Conservation (phyloP, 1,139 yeast species). For the Candida pseudoviswanathii region DNA sequence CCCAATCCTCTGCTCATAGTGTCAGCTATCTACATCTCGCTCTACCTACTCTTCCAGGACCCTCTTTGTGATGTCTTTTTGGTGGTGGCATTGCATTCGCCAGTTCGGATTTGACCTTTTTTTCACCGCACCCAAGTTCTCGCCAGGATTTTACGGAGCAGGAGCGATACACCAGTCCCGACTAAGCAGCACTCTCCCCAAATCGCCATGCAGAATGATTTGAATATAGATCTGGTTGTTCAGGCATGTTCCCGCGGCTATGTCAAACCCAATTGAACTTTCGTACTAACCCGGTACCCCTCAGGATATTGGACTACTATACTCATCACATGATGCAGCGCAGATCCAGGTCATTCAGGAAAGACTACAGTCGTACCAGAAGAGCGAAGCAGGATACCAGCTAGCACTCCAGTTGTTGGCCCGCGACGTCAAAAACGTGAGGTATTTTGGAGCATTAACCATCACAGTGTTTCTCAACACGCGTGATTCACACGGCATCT, state of each 20-base stretch:
- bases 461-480: constrained; percentile 59
- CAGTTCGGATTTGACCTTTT: too few species aligned
- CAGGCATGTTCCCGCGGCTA: constrained; percentile 18
- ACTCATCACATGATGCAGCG: constrained; percentile 43
- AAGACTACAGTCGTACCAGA: constrained; percentile 56
- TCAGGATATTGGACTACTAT: constrained; percentile 41
- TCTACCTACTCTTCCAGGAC: too few species aligned
- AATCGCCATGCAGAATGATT: constrained; percentile 7
- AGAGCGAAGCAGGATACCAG: constrained; percentile 48
- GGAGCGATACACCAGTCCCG: too few species aligned
- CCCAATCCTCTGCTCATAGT: too few species aligned
- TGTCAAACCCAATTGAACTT: neutral
- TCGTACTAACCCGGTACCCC: constrained; percentile 14
- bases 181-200: neutral
- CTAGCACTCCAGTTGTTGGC: constrained; percentile 52
- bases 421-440: constrained; percentile 48
- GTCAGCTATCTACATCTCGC: too few species aligned
- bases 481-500: constrained; percentile 11
- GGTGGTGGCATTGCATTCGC: too few species aligned
- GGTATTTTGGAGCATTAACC: constrained; percentile 75
- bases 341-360: constrained; percentile 51
- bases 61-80: too few species aligned
- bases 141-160: too few species aligned
- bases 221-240: constrained; percentile 14
- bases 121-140: too few species aligned